These are phyloP conservation scores for Nicotiana attenuata DNA, from an alignment of 257 asterid genomes.

Conservation along the genomic window DNA sequence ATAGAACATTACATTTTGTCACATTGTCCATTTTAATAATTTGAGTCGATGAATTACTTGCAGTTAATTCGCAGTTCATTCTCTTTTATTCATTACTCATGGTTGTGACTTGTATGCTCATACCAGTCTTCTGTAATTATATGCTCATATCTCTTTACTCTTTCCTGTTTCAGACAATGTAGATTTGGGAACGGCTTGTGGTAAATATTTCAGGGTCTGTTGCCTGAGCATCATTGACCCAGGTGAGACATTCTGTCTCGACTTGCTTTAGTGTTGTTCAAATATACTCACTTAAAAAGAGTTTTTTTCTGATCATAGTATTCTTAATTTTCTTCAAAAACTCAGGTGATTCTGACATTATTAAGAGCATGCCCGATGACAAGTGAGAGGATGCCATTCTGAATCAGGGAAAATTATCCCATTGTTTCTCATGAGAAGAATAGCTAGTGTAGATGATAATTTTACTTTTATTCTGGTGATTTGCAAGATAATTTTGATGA, in stretches of 20 bases:
- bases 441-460: background rate
- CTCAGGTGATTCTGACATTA: constrained; percentile 75
- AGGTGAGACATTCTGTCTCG: constrained; percentile 23
- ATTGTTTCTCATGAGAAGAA: background rate
- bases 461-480: background rate
- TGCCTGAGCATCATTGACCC: constrained; percentile 76
- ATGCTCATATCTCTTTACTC: background rate
- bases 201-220: constrained; percentile 63
- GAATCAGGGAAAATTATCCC: background rate
- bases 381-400: constrained; percentile 24
- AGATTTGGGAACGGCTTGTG: constrained; percentile 76
- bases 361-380: constrained; percentile 51
- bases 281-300: background rate
- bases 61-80: background rate
- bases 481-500: background rate
- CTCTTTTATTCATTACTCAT: background rate
- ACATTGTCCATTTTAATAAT: background rate
- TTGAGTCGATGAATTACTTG: background rate
- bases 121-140: background rate
- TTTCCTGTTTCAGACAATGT: constrained; percentile 44
- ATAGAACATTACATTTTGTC: background rate
- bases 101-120: background rate
- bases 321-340: background rate
- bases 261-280: background rate
- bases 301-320: background rate